A percentile compares a stretch with the other conserved stretches of the same genome.
phyloP scores from a whole-genome alignment of 2,329 filamentous ascomycete genomes.

The Nothomitra cinnamomea region DNA sequence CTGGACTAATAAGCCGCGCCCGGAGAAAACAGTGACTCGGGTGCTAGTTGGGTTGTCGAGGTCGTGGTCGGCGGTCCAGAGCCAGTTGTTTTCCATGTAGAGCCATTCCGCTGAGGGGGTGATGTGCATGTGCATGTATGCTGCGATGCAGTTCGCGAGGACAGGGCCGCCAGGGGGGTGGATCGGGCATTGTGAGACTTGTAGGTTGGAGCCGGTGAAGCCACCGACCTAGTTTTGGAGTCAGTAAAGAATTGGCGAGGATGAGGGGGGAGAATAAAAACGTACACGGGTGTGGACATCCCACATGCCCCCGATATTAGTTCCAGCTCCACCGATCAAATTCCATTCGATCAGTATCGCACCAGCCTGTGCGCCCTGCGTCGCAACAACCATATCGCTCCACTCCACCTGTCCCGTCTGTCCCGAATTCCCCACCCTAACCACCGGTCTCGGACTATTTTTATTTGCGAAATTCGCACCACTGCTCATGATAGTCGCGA shows the following conservation, averaged over 20 bases:
- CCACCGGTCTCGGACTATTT: slow-evolving; percentile 42
- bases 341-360: slow-evolving; percentile 62
- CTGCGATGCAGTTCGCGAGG: slow-evolving; percentile 20
- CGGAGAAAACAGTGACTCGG: slow-evolving; percentile 35
- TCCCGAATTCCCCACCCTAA: slow-evolving; percentile 48
- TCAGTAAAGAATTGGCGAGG: neutral
- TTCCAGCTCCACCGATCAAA: slow-evolving; percentile 29
- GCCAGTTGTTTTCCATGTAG: slow-evolving; percentile 34
- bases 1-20: slow-evolving; percentile 34
- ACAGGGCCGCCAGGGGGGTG: slow-evolving; percentile 20
- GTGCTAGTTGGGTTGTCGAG: slow-evolving; percentile 31
- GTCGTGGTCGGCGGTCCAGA: slow-evolving; percentile 37
- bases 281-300: slow-evolving; percentile 34
- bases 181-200: slow-evolving; percentile 24
- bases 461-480: slow-evolving; percentile 40
- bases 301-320: slow-evolving; percentile 33
- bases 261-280: slow-evolving; percentile 13
- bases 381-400: slow-evolving; percentile 55
- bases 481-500: slow-evolving; percentile 35
- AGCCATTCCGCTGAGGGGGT: slow-evolving; percentile 19
- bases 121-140: slow-evolving; percentile 26
- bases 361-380: slow-evolving; percentile 47
- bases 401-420: slow-evolving; percentile 51
- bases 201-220: slow-evolving; percentile 31
- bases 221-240: slow-evolving; percentile 20